Conservation (phyloP, 768 basidiomycete genomes). For the Ephemerocybe angulata region DNA sequence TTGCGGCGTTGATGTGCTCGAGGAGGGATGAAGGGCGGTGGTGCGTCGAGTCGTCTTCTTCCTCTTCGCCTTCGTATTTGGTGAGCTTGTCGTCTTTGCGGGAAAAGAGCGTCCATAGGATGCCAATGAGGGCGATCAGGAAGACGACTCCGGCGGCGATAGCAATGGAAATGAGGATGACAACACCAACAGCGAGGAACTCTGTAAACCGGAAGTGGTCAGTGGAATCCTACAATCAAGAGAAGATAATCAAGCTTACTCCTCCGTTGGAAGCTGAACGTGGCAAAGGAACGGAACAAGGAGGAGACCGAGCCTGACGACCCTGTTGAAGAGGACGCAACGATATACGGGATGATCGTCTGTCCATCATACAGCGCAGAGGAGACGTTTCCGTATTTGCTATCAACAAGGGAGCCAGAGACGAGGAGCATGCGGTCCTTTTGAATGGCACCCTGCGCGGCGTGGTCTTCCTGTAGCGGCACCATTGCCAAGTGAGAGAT, state of each 20-base stretch:
- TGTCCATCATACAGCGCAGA: slow-evolving; percentile 86
- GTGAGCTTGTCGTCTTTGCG: slow-evolving; percentile 69
- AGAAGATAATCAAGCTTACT: slow-evolving; percentile 44
- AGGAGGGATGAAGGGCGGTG: slow-evolving; percentile 86
- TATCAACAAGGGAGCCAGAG: slow-evolving; percentile 70
- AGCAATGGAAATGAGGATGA: slow-evolving; percentile 96
- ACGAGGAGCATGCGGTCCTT: slow-evolving; percentile 87
- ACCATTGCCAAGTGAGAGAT: slow-evolving; percentile 88
- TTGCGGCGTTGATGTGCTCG: slow-evolving; percentile 89
- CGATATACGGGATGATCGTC: slow-evolving; percentile 76
- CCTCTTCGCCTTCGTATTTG: slow-evolving; percentile 63
- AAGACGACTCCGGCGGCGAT: slow-evolving; percentile 94
- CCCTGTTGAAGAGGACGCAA: slow-evolving; percentile 63
- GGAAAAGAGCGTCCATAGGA: slow-evolving; percentile 86
- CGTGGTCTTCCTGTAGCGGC: slow-evolving; percentile 76
- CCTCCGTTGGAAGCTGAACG: slow-evolving; percentile 68
- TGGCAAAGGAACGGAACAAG: slow-evolving; percentile 78
- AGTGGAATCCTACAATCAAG: slow-evolving; percentile 12
- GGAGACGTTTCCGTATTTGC: slow-evolving; percentile 74
- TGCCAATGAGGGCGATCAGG: slow-evolving; percentile 78
- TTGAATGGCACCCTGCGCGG: slow-evolving; percentile 67
- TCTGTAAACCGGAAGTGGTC: slow-evolving; percentile 46
- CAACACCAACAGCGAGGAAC: slow-evolving; percentile 87
- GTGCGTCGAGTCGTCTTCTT: slow-evolving; percentile 71
- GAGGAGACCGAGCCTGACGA: slow-evolving; percentile 66